A percentile compares a stretch with the other conserved stretches of the same genome.
Evolutionary conservation across 2,329 filamentous ascomycete species (phyloP).

Genomic region (Didymella exigua): DNA sequence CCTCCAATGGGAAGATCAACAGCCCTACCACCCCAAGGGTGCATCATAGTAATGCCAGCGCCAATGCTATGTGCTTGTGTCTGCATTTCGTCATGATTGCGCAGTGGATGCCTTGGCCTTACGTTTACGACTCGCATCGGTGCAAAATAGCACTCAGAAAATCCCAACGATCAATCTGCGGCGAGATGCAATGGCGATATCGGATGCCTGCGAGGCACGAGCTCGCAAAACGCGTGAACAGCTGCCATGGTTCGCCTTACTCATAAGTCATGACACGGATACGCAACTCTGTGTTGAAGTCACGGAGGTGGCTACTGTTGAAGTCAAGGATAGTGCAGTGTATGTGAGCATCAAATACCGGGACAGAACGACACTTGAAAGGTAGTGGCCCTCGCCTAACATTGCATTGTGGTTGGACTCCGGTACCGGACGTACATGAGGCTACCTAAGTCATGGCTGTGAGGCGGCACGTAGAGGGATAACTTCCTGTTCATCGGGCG

Average conservation of each 20-base stretch:
- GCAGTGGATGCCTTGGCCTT: neutral
- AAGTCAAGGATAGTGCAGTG: neutral
- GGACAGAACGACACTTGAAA: neutral
- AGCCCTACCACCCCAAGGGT: neutral
- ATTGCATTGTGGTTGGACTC: neutral
- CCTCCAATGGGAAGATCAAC: neutral
- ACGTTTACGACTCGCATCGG: neutral
- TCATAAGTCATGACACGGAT: neutral
- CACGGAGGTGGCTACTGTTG: neutral
- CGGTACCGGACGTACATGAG: neutral
- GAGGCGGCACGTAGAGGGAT: slow-evolving; percentile 7
- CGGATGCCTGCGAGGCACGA: neutral
- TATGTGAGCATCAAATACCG: neutral
- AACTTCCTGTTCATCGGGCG: neutral
- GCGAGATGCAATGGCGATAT: neutral
- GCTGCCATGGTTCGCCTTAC: neutral
- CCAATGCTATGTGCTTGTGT: neutral
- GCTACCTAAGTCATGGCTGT: slow-evolving; percentile 9
- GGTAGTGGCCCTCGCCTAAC: neutral
- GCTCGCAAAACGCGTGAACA: neutral
- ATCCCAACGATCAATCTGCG: neutral
- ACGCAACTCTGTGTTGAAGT: neutral
- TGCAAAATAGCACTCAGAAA: neutral
- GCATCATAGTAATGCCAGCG: neutral
- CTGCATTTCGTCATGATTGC: neutral